Base-by-base conservation (phyloP, 2,329 filamentous ascomycete species). In the Calonectria fujianensis region DNA sequence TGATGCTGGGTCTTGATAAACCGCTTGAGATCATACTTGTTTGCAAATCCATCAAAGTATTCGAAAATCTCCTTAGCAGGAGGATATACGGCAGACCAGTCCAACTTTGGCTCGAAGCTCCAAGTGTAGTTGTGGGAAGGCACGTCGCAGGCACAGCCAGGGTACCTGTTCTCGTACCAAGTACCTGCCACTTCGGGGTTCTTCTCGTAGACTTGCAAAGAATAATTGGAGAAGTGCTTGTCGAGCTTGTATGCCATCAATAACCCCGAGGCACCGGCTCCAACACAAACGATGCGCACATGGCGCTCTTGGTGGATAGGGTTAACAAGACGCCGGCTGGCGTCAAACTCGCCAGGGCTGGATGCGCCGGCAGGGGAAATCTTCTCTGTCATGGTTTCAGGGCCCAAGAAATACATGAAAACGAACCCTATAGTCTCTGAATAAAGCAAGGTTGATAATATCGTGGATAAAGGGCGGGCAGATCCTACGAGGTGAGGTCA, bases 91-190 rank as follows among this genome's bases (percentile, higher is more conserved):
- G 88, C 88, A 24, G 87, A 87, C 91, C 92, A 93, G 6, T 79
- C 74, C 0, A 74, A 45, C 50, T 78, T 77, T 4, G 79, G 87
- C 76, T 89, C 87, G 68, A 89, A 90, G 10, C 85, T 86, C 82
- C 84, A 89, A 0, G 86, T 88, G 82, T 90, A 90, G 76, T 88
- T 89, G 78, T 90, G 88, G 0, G 88, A 85, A 1, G 88, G 88
- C 0, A 90, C 85, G 70, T 91, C 90, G 79, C 89, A 91, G 69
- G 85, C 85, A 77, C 90, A 91, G 14, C 90, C 90, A 0, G 90
- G 90, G 74, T 92, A 92, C 27, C 87, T 85, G 78, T 91, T 91
- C 79, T 91, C 90, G 75, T 87, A 86, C 90, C 90, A 92, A 0
- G 90, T 92, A 3, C 90, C 90, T 27, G 90, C 90, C 14, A 91